Conservation (phyloP, 805 yeast species). For the Nakazawaea ambrosiae region DNA sequence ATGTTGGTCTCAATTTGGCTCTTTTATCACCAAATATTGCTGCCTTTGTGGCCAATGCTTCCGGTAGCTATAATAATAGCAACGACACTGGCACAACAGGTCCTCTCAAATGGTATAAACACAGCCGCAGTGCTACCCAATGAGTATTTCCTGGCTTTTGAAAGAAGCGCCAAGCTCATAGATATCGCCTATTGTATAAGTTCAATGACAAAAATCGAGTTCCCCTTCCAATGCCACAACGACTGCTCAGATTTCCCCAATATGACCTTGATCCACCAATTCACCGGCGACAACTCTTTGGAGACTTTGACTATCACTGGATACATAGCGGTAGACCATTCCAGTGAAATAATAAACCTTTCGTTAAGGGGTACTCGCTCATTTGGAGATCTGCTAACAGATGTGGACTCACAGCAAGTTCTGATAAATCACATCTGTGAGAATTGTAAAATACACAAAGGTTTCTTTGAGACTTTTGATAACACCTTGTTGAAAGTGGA, state of each 20-base stretch:
- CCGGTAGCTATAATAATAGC: no score
- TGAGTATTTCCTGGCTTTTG: background rate
- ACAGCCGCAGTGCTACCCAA: no score
- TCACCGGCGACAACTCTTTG: slow-evolving; percentile 23
- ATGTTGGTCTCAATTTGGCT: no score
- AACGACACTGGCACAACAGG: no score
- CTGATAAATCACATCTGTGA: slow-evolving; percentile 22
- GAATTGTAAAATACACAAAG: slow-evolving; percentile 31
- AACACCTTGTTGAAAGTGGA: slow-evolving; percentile 24
- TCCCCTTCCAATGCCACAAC: slow-evolving; percentile 33
- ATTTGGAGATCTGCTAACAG: slow-evolving; percentile 30
- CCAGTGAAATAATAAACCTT: slow-evolving; percentile 17
- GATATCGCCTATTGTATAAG: slow-evolving; percentile 38
- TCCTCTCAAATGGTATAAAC: no score
- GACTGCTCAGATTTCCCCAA: slow-evolving; percentile 30
- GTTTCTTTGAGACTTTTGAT: slow-evolving; percentile 26
- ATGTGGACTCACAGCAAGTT: slow-evolving; percentile 30
- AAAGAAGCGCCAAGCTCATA: slow-evolving; percentile 28
- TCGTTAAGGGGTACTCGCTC: slow-evolving; percentile 39
- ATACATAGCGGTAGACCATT: slow-evolving; percentile 13
- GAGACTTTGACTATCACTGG: slow-evolving; percentile 12
- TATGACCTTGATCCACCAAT: slow-evolving; percentile 30
- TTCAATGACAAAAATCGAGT: slow-evolving; percentile 20
- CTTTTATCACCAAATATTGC: no score
- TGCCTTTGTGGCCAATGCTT: no score